Conservation (phyloP, 768 basidiomycete genomes). For the Pleurotus giganteus region DNA sequence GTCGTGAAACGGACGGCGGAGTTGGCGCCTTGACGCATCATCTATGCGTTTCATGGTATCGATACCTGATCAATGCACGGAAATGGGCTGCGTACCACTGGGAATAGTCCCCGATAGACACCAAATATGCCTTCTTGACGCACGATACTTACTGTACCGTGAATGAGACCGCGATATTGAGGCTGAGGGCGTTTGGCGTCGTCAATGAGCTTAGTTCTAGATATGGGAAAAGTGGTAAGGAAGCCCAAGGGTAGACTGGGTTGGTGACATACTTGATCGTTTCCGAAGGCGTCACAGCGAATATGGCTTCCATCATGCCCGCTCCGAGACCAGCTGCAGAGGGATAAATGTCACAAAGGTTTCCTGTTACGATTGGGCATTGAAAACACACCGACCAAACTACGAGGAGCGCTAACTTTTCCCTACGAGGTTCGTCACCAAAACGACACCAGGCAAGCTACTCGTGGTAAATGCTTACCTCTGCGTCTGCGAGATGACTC, state of each 20-base stretch:
- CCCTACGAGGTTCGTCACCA: conserved; percentile 49
- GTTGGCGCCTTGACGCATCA: conserved; percentile 98
- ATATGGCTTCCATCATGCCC: conserved; percentile 87
- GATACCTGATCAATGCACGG: too few species aligned
- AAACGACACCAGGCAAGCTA: neutral
- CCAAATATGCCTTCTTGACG: conserved; percentile 81
- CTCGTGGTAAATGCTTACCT: too few species aligned
- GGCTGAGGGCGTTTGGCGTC: conserved; percentile 86
- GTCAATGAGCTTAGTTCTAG: conserved; percentile 94
- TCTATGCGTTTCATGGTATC: conserved; percentile 44
- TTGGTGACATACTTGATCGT: conserved; percentile 83
- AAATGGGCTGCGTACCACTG: conserved; percentile 63
- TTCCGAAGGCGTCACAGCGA: conserved; percentile 96
- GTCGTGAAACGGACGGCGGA: conserved; percentile 96
- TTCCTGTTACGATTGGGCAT: neutral
- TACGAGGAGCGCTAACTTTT: conserved; percentile 83
- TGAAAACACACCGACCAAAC: conserved; percentile 62
- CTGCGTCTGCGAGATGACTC: conserved; percentile 69
- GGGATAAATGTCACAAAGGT: neutral
- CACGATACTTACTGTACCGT: conserved; percentile 81
- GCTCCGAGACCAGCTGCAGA: conserved; percentile 75
- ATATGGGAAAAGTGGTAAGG: neutral
- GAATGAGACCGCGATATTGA: conserved; percentile 81
- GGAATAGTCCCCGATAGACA: conserved; percentile 89
- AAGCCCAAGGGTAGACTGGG: neutral